Conservation (phyloP, 441 rosid species). For the Hypseocharis bilobata region DNA sequence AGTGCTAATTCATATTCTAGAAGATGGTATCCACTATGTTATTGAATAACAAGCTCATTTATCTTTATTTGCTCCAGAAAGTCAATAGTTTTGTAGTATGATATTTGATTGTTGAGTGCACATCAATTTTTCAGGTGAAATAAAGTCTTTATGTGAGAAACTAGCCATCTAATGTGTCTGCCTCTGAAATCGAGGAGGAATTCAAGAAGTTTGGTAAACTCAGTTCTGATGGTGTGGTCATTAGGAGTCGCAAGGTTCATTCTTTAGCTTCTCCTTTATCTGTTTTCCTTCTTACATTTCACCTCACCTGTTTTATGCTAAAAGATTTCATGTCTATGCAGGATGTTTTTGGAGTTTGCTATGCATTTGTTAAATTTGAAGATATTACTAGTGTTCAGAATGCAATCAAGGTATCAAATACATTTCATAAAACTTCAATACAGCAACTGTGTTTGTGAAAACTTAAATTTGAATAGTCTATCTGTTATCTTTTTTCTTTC, state of each 20-base stretch:
- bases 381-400: slow-evolving; percentile 46
- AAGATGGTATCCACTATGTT: neutral
- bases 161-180: slow-evolving; percentile 43
- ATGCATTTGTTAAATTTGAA: slow-evolving; percentile 70
- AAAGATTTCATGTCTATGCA: slow-evolving; percentile 24
- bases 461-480: neutral
- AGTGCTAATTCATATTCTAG: neutral
- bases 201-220: slow-evolving; percentile 52
- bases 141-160: slow-evolving; percentile 61
- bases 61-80: neutral
- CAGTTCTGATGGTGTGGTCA: slow-evolving; percentile 51
- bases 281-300: neutral
- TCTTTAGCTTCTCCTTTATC: slow-evolving; percentile 8
- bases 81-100: neutral
- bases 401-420: slow-evolving; percentile 43
- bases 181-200: slow-evolving; percentile 62
- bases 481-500: neutral
- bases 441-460: neutral
- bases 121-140: slow-evolving; percentile 37
- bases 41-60: neutral
- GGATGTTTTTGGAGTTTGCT: slow-evolving; percentile 62
- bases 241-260: slow-evolving; percentile 58
- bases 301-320: slow-evolving; percentile 3
- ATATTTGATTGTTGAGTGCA: neutral
- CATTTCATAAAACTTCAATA: neutral